Evolutionary conservation across 495 filamentous ascomycete genomes (phyloP).

Genomic region (Xylaria cubensis): DNA sequence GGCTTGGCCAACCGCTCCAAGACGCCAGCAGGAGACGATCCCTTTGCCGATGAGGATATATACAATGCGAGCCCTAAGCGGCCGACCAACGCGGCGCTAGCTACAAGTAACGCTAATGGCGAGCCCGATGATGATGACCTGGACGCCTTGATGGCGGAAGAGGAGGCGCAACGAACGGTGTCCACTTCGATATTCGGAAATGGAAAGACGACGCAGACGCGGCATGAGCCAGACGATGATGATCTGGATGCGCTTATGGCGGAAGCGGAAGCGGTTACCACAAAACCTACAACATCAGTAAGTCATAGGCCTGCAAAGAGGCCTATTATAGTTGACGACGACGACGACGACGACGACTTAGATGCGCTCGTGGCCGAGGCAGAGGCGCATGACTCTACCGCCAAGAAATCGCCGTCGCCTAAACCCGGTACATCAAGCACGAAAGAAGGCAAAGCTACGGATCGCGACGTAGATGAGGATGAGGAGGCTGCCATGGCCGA

Average conservation of each 20-base stretch:
- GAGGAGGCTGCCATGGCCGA: constrained; percentile 74
- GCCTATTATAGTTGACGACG: constrained; percentile 7
- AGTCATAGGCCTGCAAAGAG: constrained; percentile 3
- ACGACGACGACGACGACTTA: constrained; percentile 50
- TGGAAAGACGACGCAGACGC: background rate
- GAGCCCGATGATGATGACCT: constrained; percentile 57
- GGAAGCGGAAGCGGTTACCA: constrained; percentile 46
- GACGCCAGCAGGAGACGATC: constrained; percentile 42
- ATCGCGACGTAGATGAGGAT: constrained; percentile 51
- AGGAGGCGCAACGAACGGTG: constrained; percentile 42
- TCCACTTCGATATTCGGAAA: constrained; percentile 46
- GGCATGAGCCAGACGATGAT: constrained; percentile 41
- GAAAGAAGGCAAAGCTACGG: constrained; percentile 26
- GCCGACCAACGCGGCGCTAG: constrained; percentile 24
- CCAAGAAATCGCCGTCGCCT: constrained; percentile 6
- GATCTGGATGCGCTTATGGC: constrained; percentile 62
- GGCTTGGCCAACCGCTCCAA: constrained; percentile 30
- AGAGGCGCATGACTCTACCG: constrained; percentile 9
- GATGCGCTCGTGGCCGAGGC: constrained; percentile 57
- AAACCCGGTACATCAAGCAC: constrained; percentile 1
- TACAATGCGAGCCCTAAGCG: constrained; percentile 50
- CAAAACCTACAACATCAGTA: constrained; percentile 25
- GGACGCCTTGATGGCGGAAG: constrained; percentile 58
- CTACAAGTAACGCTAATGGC: constrained; percentile 32
- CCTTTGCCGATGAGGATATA: constrained; percentile 50